These are phyloP conservation scores for Alternaria triticimaculans DNA, from an alignment of 2,329 filamentous ascomycete species.

Conservation along the genomic window DNA sequence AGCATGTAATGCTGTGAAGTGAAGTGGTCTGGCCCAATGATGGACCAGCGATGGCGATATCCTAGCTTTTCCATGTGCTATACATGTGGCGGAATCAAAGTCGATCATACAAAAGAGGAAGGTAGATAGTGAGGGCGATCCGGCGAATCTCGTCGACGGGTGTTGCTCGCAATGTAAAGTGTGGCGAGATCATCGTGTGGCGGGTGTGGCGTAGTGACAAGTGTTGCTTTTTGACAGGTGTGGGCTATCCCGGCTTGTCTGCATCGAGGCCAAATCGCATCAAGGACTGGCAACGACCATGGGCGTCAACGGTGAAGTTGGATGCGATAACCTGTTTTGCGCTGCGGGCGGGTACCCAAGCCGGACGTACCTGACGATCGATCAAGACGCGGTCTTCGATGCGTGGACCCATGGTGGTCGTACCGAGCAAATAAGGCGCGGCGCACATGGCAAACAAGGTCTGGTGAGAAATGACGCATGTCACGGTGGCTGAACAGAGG, in stretches of 20 bases:
- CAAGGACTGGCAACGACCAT: background rate
- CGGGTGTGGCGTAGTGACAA: background rate
- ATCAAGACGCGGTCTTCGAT: background rate
- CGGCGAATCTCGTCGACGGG: constrained; percentile 1
- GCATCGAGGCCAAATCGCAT: background rate
- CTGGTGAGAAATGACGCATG: constrained; percentile 11
- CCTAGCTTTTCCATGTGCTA: background rate
- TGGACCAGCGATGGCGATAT: background rate
- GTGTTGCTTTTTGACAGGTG: background rate
- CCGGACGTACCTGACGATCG: constrained; percentile 18
- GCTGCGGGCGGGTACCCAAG: background rate
- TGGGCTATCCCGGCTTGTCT: background rate
- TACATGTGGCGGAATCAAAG: background rate
- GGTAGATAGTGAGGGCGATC: background rate
- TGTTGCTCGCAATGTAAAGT: background rate
- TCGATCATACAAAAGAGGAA: background rate
- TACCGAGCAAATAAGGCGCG: constrained; percentile 7
- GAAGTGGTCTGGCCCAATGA: background rate
- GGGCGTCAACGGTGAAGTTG: background rate
- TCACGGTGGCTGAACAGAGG: constrained; percentile 9
- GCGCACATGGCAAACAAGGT: constrained; percentile 18
- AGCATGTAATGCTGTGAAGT: background rate
- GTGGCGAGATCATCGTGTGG: background rate
- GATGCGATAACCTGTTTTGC: background rate
- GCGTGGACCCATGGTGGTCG: constrained; percentile 2